These are phyloP conservation scores for Schoenoplectus triqueter DNA, from an alignment of 202 grass and related monocot species.

Conservation along the genomic window DNA sequence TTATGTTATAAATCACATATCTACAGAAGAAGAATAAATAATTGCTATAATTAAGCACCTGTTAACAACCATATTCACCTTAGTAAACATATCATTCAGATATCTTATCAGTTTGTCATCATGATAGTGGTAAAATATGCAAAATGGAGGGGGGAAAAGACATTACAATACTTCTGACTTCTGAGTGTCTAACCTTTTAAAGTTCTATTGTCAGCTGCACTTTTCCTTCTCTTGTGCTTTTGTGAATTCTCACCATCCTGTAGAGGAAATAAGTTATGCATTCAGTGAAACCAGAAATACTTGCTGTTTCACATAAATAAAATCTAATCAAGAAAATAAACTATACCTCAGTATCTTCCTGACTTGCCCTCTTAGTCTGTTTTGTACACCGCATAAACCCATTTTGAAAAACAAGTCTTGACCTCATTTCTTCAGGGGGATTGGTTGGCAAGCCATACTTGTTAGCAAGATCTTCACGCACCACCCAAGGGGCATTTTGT, in stretches of 20 bases:
- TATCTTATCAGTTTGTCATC: conserved; percentile 21
- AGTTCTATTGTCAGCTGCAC: conserved; percentile 44
- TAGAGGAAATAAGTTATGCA: conserved; percentile 36
- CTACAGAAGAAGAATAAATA: background rate
- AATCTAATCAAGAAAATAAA: background rate
- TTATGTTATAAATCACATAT: conserved; percentile 21
- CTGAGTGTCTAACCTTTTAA: conserved; percentile 30
- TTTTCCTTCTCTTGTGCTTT: conserved; percentile 49
- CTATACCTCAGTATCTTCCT: conserved; percentile 29
- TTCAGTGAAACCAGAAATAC: conserved; percentile 14
- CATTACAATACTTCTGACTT: background rate
- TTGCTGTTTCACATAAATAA: conserved; percentile 1
- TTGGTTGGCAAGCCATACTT: conserved; percentile 66
- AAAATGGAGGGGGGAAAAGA: background rate
- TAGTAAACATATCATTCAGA: background rate
- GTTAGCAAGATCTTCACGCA: conserved; percentile 70
- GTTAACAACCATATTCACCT: conserved; percentile 18
- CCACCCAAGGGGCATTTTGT: conserved; percentile 69
- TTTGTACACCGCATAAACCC: conserved; percentile 39
- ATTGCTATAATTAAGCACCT: conserved; percentile 11
- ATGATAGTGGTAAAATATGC: conserved; percentile 17
- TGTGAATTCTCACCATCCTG: conserved; percentile 57
- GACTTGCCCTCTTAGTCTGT: conserved; percentile 32
- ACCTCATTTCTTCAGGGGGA: conserved; percentile 61
- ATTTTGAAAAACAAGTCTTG: conserved; percentile 48